Evolutionary conservation across 2,329 filamentous ascomycete genomes (phyloP).

Genomic region (Sarocladiaceae sp.): DNA sequence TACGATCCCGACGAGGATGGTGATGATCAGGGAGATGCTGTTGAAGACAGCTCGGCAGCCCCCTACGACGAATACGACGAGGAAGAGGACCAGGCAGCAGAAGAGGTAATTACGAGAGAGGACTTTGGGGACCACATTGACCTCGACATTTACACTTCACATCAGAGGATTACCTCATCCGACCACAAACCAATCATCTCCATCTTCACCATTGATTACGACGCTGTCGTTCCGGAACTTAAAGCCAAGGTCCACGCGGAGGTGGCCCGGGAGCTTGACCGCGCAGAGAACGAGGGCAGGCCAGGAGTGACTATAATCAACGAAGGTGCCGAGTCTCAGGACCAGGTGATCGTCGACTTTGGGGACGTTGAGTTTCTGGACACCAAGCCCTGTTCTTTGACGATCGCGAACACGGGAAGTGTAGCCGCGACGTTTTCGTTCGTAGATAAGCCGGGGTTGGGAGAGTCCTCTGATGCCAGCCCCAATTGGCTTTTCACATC

Average conservation of each 20-base stretch:
- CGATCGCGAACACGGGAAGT: slow-evolving; percentile 86
- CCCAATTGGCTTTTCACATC: slow-evolving; percentile 66
- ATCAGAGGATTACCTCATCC: slow-evolving; percentile 84
- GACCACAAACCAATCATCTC: slow-evolving; percentile 92
- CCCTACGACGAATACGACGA: slow-evolving; percentile 11
- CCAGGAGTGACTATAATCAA: slow-evolving; percentile 78
- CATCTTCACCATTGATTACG: slow-evolving; percentile 77
- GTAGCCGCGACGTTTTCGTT: slow-evolving; percentile 76
- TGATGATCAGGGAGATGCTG: slow-evolving; percentile 32
- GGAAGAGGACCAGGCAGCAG: slow-evolving; percentile 24
- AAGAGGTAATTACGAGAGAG: slow-evolving; percentile 50
- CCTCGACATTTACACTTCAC: slow-evolving; percentile 69
- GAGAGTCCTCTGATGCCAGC: slow-evolving; percentile 31
- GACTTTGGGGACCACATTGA: slow-evolving; percentile 48
- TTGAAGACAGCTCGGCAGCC: background rate
- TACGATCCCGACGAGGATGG: slow-evolving; percentile 58
- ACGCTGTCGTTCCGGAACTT: slow-evolving; percentile 76
- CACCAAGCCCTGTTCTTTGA: slow-evolving; percentile 60
- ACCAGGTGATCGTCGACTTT: slow-evolving; percentile 63
- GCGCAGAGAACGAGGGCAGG: slow-evolving; percentile 83
- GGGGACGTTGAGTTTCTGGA: slow-evolving; percentile 66
- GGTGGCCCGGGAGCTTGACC: slow-evolving; percentile 80
- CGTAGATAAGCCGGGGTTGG: slow-evolving; percentile 59
- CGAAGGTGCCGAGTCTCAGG: slow-evolving; percentile 45
- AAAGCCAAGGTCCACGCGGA: slow-evolving; percentile 81